Evolutionary conservation across 352 stramenopile species (phyloP).

Genomic region (Phytopythium aichiense): DNA sequence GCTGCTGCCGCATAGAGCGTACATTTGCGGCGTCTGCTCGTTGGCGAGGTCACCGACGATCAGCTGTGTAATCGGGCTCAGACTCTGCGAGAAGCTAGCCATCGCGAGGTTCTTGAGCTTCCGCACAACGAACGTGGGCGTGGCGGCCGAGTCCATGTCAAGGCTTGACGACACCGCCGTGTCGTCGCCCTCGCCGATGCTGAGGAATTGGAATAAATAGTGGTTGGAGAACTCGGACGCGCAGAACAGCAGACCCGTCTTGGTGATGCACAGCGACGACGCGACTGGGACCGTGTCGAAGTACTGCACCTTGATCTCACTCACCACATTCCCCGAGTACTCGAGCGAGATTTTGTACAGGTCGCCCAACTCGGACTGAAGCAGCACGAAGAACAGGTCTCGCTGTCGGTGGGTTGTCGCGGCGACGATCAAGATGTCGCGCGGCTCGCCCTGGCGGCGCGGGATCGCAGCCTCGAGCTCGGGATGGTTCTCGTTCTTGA

Average conservation of each 20-base stretch:
- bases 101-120: constrained; percentile 89
- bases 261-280: constrained; percentile 96
- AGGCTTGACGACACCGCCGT: constrained; percentile 70
- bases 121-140: constrained; percentile 67
- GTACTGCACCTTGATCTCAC: constrained; percentile 89
- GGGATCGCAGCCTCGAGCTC: constrained; percentile 74
- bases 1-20: constrained; percentile 92
- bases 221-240: constrained; percentile 98
- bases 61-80: constrained; percentile 94
- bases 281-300: constrained; percentile 97
- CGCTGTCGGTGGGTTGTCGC: constrained; percentile 93
- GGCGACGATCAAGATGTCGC: constrained; percentile 91
- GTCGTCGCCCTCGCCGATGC: constrained; percentile 91
- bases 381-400: constrained; percentile 96
- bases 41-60: constrained; percentile 94
- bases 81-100: constrained; percentile 73
- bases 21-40: constrained; percentile 97
- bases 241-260: constrained; percentile 96
- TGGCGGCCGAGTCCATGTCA: constrained; percentile 59
- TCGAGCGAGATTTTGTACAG: constrained; percentile 97
- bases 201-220: constrained; percentile 97
- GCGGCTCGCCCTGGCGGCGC: constrained; percentile 65
- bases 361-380: constrained; percentile 98
- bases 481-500: constrained; percentile 94
- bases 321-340: constrained; percentile 75